These are phyloP conservation scores for Suillus fuscotomentosus DNA, from an alignment of 768 basidiomycete genomes.

Conservation along the genomic window DNA sequence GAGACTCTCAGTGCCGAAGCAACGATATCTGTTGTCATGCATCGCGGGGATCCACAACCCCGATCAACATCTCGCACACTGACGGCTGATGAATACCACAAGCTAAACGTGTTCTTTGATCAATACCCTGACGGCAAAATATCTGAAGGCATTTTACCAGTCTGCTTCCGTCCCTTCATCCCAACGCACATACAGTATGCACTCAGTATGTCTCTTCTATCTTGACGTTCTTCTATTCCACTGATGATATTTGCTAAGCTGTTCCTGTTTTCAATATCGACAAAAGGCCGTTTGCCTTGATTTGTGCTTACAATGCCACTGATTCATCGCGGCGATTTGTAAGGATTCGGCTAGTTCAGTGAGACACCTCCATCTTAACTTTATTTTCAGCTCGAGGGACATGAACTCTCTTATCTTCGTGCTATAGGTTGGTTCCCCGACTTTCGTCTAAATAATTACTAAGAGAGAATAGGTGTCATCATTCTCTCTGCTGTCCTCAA, in stretches of 20 bases:
- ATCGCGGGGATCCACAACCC: conserved; percentile 59
- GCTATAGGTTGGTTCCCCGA: conserved; percentile 63
- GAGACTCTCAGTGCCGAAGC: conserved; percentile 66
- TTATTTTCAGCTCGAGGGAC: conserved; percentile 70
- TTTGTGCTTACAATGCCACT: conserved; percentile 88
- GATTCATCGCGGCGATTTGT: conserved; percentile 82
- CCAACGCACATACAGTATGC: conserved; percentile 84
- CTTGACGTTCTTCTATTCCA: neutral
- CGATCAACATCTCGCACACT: conserved; percentile 56
- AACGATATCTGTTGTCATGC: conserved; percentile 65
- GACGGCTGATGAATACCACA: conserved; percentile 67
- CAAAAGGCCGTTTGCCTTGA: conserved; percentile 85
- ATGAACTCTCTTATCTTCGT: conserved; percentile 86
- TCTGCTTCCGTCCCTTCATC: conserved; percentile 79
- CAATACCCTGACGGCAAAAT: conserved; percentile 84
- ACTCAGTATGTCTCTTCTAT: conserved; percentile 55
- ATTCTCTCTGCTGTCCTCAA: conserved; percentile 92
- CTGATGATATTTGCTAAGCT: conserved; percentile 32
- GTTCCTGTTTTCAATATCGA: conserved; percentile 94
- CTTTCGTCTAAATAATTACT: neutral
- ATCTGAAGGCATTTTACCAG: conserved; percentile 82
- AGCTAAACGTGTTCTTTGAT: conserved; percentile 74
- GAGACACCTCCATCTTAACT: conserved; percentile 10
- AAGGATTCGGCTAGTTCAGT: conserved; percentile 23
- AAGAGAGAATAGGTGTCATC: conserved; percentile 62